These are phyloP conservation scores for Brassica juncea DNA, from an alignment of 345 rosid genomes.

Conservation along the genomic window DNA sequence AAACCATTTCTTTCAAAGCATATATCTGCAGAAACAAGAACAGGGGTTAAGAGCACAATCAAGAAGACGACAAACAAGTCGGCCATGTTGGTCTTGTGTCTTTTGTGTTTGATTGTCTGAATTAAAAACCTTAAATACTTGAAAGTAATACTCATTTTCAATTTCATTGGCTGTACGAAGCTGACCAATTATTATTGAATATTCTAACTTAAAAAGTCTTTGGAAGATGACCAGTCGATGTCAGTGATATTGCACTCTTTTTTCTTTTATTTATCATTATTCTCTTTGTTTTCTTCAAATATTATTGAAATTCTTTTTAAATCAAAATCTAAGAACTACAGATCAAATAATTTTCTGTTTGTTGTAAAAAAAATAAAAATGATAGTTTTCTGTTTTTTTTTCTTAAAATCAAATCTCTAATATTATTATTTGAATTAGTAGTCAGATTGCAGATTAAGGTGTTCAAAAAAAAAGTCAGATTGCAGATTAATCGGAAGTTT, in stretches of 20 bases:
- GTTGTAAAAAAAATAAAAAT: too few relatives aligned
- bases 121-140: not conserved
- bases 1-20: not conserved
- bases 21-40: not conserved
- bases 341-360: too few relatives aligned
- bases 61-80: not conserved
- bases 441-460: too few relatives aligned
- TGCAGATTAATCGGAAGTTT: too few relatives aligned
- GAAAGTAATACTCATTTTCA: not conserved
- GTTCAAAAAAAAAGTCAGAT: too few relatives aligned
- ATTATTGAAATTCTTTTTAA: too few relatives aligned
- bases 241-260: not conserved
- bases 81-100: not conserved
- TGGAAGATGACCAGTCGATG: not conserved
- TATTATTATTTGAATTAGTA: too few relatives aligned
- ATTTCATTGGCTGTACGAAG: not conserved
- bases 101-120: not conserved
- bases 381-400: too few relatives aligned
- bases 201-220: not conserved
- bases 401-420: too few relatives aligned
- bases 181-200: constrained; percentile 3
- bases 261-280: too few relatives aligned
- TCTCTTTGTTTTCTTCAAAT: too few relatives aligned
- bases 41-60: not conserved
- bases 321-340: too few relatives aligned